Evolutionary conservation across 345 rosid species (phyloP), one percentile per base, ranked within the genome.

Genomic region (Raphanus raphanistrum): DNA sequence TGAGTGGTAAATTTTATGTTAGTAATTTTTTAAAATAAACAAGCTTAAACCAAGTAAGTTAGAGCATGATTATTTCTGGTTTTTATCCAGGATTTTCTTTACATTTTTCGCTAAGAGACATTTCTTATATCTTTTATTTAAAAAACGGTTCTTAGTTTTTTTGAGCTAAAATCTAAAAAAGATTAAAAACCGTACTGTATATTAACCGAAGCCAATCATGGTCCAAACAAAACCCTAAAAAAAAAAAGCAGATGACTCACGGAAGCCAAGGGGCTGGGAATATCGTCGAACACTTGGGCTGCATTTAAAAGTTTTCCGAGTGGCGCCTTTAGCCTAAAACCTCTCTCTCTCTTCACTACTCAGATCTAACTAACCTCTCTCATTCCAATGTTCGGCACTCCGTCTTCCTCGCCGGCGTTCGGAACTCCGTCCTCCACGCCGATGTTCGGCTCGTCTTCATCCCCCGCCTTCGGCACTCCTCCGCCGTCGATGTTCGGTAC

Each of bases 321-420:
- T 72, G 45, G 77, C 81, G 81, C 76, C 67, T 66, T 66, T 25
- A 15, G 55, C 78, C 54, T 68, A 48, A 71, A 67, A 52, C 45
- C 65, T 15, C 8, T 27, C 50, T 27, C 59, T 21, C 31, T 41
- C 68, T 48, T 4, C 41, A 12, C 72, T 1, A 12, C 72, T 1
- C 62, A 72, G 66, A 66, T 66, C 90, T 89, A 2, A 77, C 88
- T 11, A 28, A 28, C 9, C 41, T 75, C 86, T 9, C 66, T 8
- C 81, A 0, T 41, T 32, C 80, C 88, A 5, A 85, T 86, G 25
- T 89, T 89, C 33, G 91, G 85, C 8, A 79, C 90, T 16, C 86
- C 88, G 6, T 78, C 91, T 0, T 79, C 87, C 2, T 72, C 88
- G 2, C 84, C 89, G 17, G 85, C 86, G 3, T 90, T 89, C 81